These are phyloP conservation scores for Candida ficus DNA, from an alignment of 805 yeast species.

Conservation along the genomic window DNA sequence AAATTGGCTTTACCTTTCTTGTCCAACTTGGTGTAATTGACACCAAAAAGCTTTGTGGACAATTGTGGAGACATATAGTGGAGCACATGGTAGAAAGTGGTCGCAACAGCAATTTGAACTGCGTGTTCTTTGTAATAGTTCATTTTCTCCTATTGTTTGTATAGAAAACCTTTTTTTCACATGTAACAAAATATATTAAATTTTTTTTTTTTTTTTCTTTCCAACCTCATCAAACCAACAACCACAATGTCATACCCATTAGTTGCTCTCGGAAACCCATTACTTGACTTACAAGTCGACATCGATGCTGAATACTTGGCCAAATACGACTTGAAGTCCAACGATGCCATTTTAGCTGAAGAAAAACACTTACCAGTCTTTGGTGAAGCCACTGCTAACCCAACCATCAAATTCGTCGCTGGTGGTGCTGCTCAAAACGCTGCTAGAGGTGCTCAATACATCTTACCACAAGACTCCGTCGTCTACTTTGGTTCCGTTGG, in stretches of 20 bases:
- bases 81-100: constrained; percentile 53
- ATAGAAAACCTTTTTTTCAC: too few species aligned
- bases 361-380: constrained; percentile 82
- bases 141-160: too few species aligned
- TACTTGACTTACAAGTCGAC: constrained; percentile 80
- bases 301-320: constrained; percentile 63
- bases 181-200: too few species aligned
- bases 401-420: constrained; percentile 70
- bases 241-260: constrained; percentile 53
- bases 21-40: constrained; percentile 44
- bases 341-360: constrained; percentile 87
- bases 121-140: constrained; percentile 45
- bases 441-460: constrained; percentile 96
- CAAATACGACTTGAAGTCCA: constrained; percentile 80
- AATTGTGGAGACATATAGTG: constrained; percentile 49
- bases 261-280: constrained; percentile 89
- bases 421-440: constrained; percentile 99
- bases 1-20: constrained; percentile 59
- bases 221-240: too few species aligned
- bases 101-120: constrained; percentile 68
- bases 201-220: too few species aligned
- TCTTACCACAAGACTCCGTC: constrained; percentile 76
- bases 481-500: constrained; percentile 97
- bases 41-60: constrained; percentile 45
- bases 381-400: constrained; percentile 63